phyloP scores from a whole-genome alignment of 1,284 basidiomycete genomes.

The Macrocybe sp. region DNA sequence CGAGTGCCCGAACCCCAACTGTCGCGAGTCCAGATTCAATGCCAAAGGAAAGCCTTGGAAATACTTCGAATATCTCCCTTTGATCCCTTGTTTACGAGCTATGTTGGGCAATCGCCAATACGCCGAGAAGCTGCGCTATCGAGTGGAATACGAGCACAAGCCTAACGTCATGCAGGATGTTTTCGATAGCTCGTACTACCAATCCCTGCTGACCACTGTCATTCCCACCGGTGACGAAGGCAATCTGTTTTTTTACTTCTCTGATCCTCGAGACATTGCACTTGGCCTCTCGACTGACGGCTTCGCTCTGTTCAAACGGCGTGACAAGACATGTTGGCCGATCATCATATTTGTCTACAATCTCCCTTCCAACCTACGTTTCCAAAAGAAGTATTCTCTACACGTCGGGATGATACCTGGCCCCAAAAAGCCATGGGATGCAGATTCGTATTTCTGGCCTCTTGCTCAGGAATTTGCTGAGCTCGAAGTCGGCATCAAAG shows the following conservation, averaged over 20 bases:
- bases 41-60: conserved; percentile 19
- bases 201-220: conserved; percentile 8
- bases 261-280: conserved; percentile 23
- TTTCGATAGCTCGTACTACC: conserved; percentile 25
- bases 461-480: not conserved
- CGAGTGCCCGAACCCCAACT: conserved; percentile 6
- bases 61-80: not conserved
- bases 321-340: conserved; percentile 17
- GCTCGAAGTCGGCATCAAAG: not conserved
- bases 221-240: conserved; percentile 20
- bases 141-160: conserved; percentile 8
- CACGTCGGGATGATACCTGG: conserved; percentile 31
- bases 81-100: not conserved
- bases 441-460: not conserved
- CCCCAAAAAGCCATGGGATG: conserved; percentile 12
- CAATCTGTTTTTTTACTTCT: conserved; percentile 22
- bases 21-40: conserved; percentile 21
- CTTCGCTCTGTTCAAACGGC: conserved; percentile 21
- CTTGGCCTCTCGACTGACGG: conserved; percentile 25
- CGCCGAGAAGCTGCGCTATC: conserved; percentile 15
- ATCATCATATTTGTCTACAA: conserved; percentile 26
- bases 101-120: conserved; percentile 13
- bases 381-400: conserved; percentile 20
- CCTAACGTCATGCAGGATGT: conserved; percentile 18
- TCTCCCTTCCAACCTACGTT: conserved; percentile 22